Percentiles rank a stretch among this genome's conserved stretches.
These are phyloP conservation scores for Sphaceloma murrayae DNA, from an alignment of 2,329 filamentous ascomycete species.

Conservation along the genomic window DNA sequence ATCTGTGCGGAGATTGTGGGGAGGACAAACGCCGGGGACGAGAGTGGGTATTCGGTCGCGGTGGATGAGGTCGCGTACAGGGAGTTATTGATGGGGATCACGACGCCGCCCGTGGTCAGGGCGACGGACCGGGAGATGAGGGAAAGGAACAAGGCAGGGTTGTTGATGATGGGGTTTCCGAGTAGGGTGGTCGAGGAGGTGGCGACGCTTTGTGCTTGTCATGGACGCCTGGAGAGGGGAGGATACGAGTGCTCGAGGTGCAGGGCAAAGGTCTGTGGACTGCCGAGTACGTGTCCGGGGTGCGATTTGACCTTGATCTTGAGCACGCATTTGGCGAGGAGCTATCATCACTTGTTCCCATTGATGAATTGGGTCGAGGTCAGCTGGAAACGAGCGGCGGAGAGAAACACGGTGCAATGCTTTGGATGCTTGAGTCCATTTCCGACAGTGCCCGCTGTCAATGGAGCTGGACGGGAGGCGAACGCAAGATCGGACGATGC, in stretches of 20 bases:
- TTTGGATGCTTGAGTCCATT: slow-evolving; percentile 70
- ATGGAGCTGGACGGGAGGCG: slow-evolving; percentile 17
- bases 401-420: slow-evolving; percentile 48
- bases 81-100: slow-evolving; percentile 79
- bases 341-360: slow-evolving; percentile 87
- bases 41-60: slow-evolving; percentile 68
- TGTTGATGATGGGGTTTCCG: slow-evolving; percentile 98
- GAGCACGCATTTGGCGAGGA: slow-evolving; percentile 85
- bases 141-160: slow-evolving; percentile 38
- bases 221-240: slow-evolving; percentile 69
- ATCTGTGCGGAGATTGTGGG: slow-evolving; percentile 83
- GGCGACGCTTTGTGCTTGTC: slow-evolving; percentile 79
- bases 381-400: slow-evolving; percentile 61
- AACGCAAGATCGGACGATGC: not conserved
- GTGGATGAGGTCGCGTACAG: slow-evolving; percentile 80
- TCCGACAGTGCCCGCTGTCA: slow-evolving; percentile 39
- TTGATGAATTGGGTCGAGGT: slow-evolving; percentile 87
- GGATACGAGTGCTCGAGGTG: slow-evolving; percentile 90
- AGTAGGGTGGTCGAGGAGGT: slow-evolving; percentile 66
- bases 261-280: slow-evolving; percentile 73
- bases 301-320: slow-evolving; percentile 89
- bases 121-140: slow-evolving; percentile 23
- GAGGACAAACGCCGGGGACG: slow-evolving; percentile 77
- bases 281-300: slow-evolving; percentile 83
- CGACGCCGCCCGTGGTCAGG: slow-evolving; percentile 81